phyloP scores from a whole-genome alignment of 1,284 basidiomycete genomes.

The Sphagnurus paluster region DNA sequence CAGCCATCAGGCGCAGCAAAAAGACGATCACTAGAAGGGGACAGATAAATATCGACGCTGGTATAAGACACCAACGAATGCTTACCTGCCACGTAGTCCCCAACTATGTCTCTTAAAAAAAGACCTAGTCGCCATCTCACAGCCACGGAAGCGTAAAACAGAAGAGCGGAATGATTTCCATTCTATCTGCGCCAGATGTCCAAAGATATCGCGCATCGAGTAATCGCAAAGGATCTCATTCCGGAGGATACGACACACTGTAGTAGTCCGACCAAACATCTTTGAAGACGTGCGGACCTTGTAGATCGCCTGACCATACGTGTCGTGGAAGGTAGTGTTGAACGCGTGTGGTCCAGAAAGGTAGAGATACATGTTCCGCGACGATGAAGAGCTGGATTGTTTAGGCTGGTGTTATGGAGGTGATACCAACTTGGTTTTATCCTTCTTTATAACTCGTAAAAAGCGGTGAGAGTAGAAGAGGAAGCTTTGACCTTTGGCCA shows the following conservation, averaged over 20 bases:
- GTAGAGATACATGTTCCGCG: constrained; percentile 22
- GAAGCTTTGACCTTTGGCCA: no score
- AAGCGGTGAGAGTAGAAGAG: no score
- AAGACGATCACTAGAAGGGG: constrained; percentile 15
- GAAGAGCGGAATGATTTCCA: constrained; percentile 22
- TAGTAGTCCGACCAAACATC: constrained; percentile 19
- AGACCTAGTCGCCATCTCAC: constrained; percentile 18
- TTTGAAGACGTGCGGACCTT: constrained; percentile 17
- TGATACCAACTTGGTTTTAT: no score
- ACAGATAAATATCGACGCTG: background rate
- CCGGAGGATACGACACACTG: constrained; percentile 14
- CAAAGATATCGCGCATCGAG: constrained; percentile 10
- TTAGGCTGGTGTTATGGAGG: no score
- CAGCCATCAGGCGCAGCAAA: constrained; percentile 19
- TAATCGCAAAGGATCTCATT: background rate
- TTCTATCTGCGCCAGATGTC: constrained; percentile 18
- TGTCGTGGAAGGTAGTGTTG: constrained; percentile 17
- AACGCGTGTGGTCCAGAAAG: constrained; percentile 15
- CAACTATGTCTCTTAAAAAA: constrained; percentile 22
- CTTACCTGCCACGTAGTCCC: constrained; percentile 19
- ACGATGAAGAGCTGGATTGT: no score
- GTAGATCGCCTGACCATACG: constrained; percentile 20
- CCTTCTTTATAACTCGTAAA: no score
- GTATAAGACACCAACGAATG: background rate
- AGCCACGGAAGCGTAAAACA: constrained; percentile 13